Evolutionary conservation across 345 rosid genomes (phyloP), one percentile per base, ranked within the genome.

Genomic region (Melastoma malabathricum): DNA sequence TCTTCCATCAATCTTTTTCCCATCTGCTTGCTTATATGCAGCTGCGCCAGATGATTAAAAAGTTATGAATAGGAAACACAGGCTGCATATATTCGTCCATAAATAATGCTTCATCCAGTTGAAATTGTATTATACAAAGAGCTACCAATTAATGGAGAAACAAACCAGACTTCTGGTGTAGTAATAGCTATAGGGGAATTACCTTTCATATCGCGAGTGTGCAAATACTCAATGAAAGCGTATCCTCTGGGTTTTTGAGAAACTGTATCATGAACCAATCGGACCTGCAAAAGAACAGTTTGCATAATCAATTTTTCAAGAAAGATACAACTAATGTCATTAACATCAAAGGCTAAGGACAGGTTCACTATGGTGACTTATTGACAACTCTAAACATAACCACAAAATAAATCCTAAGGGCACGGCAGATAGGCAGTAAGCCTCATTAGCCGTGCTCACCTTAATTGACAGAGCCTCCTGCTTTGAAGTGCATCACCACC

Each of bases 1-100:
- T 76, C 90, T 79, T 15, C 95, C 95, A 61, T 92, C 98, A 75
- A 92, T 75, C 77, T 92, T 92, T 76, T 79, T 75, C 62, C 97
- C 98, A 79, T 92, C 98, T 61, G 93, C 98, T 79, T 92, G 98
- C 65, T 92, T 92, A 70, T 87, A 92, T 44, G 98, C 96, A 81
- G 79, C 97, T 92, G 76, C 27, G 16, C 41, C 25, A 41, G 34
- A 55, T 44, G 19, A 31, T 14, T 6, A 27, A 52, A 48, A 22
- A 22, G 25, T 22, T 22, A 22, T 4, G 25, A 22, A 22, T 1
- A 22, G 25, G 34, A 50, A 18, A 8, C 44, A 49, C 13, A 17
- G 5, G 48, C 59, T 44, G 52, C 5, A 19, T 5, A 2, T 44
- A 62, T 41, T n/a, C 4, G 50, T 27, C 55, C 22, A 48, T 34